Base-by-base conservation (phyloP, 306 rosid species). In the Acmispon strigosus region DNA sequence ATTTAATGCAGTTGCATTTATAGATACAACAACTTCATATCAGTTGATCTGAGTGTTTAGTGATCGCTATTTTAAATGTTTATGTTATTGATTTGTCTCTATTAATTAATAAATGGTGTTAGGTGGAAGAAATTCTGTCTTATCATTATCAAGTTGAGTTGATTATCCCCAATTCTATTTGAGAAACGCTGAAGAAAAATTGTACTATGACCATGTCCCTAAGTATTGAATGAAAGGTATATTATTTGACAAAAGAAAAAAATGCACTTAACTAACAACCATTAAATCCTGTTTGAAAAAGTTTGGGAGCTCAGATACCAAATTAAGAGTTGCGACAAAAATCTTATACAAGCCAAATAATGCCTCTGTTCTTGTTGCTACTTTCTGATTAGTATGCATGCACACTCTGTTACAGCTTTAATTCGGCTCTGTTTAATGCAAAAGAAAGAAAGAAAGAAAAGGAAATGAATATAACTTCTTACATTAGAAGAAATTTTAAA, bases 51-150 rank as follows among this genome's bases (percentile, higher is more conserved):
- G 2, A 1, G 24, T 2, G 2, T 1, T 22, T 22, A 2, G 24
- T 2, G 24, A 2, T 2, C 2, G 2, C 24, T 22, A 22, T 22
- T 1, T 22, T 22, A 2, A 22, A 22, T 22, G 39, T 27, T 22
- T 1, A 22, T 63, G 42, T 37, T 56, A 48, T 57, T 51, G 34
- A 57, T 65, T 69, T 72, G 62, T 57, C 52, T 49, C 53, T 36
- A 45, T 65, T 65, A 41, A 45, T 45, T 65, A 41, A 34, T 70
- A 37, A 42, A 74, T 42, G 39, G 18, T 27, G 74, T 58, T 70
- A 58, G 81, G 83, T 74, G 66, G 68, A 22, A 65, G 19, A 73
- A 73, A 51, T 13, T 20, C 17, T 22, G 44, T 50, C 72, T 82
- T 24, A 42, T 74, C 78, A 63, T 69, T 64, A 24, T 57, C 71